A percentile compares a stretch with the other conserved stretches of the same genome.
Evolutionary conservation across 257 asterid genomes (phyloP).

Genomic region (Agastache rugosa): DNA sequence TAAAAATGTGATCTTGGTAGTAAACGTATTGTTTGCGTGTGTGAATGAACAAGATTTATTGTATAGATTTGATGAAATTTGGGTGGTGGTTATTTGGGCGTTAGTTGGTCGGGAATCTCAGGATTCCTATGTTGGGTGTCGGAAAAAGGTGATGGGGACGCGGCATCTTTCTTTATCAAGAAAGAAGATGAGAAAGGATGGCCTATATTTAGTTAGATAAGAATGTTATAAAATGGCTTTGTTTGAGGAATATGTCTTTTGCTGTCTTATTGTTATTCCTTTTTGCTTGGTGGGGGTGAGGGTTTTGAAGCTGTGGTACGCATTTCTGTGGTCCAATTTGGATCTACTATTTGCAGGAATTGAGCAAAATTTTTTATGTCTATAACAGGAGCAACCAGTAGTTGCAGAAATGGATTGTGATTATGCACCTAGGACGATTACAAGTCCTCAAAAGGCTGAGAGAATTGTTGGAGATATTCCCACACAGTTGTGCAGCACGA

Average conservation of each 20-base stretch:
- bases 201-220: constrained; percentile 15
- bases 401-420: constrained; percentile 6
- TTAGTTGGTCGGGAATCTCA: constrained; percentile 12
- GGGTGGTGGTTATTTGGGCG: neutral
- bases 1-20: neutral
- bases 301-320: neutral
- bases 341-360: neutral
- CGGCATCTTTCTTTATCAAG: constrained; percentile 2
- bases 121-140: neutral
- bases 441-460: constrained; percentile 26
- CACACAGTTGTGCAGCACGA: constrained; percentile 33
- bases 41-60: neutral
- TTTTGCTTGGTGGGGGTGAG: constrained; percentile 20
- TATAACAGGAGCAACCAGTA: constrained; percentile 44
- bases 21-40: neutral
- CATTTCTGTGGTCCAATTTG: constrained; percentile 17
- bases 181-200: constrained; percentile 18
- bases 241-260: constrained; percentile 13
- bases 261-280: constrained; percentile 15
- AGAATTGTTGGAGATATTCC: constrained; percentile 30
- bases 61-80: neutral
- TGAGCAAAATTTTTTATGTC: constrained; percentile 26
- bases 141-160: constrained; percentile 17
- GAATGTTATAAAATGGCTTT: constrained; percentile 18
- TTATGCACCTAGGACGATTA: constrained; percentile 20